Conservation (phyloP, 2,329 filamentous ascomycete species). For the Colletotrichum horii region DNA sequence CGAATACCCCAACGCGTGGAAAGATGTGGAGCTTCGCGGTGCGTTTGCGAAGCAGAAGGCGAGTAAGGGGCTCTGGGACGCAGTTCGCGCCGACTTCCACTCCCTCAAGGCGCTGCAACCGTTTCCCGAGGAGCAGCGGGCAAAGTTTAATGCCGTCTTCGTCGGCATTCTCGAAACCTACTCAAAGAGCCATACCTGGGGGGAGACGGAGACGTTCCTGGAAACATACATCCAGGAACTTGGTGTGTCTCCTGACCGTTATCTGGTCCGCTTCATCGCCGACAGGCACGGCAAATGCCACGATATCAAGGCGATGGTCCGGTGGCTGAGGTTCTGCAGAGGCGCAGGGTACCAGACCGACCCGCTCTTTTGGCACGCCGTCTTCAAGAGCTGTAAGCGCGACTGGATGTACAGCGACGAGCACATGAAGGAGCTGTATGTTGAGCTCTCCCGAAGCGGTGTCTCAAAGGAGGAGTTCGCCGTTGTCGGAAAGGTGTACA, state of each 20-base stretch:
- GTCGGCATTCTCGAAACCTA: constrained; percentile 45
- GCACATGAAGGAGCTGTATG: constrained; percentile 38
- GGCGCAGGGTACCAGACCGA: constrained; percentile 39
- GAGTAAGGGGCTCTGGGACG: constrained; percentile 44
- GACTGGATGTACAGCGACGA: constrained; percentile 42
- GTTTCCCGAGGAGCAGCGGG: background rate
- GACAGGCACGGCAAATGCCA: constrained; percentile 45
- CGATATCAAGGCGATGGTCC: constrained; percentile 41
- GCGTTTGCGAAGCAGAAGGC: constrained; percentile 41
- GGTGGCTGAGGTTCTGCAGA: constrained; percentile 46
- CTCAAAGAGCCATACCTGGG: constrained; percentile 39
- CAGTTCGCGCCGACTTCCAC: constrained; percentile 38
- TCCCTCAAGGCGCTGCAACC: constrained; percentile 27
- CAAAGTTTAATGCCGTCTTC: constrained; percentile 36
- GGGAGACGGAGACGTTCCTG: constrained; percentile 45
- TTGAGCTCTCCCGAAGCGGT: constrained; percentile 32
- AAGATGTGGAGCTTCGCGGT: constrained; percentile 30
- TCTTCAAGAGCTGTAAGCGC: constrained; percentile 41
- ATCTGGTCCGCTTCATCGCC: constrained; percentile 46
- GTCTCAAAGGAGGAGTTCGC: constrained; percentile 11
- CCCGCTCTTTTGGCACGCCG: constrained; percentile 41
- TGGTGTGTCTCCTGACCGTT: constrained; percentile 37
- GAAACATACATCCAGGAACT: constrained; percentile 39
- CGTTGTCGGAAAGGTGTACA: constrained; percentile 13
- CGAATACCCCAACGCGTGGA: background rate